These are phyloP conservation scores for Wallacemonas sp. DNA, from an alignment of 208 protist genomes.

Conservation along the genomic window DNA sequence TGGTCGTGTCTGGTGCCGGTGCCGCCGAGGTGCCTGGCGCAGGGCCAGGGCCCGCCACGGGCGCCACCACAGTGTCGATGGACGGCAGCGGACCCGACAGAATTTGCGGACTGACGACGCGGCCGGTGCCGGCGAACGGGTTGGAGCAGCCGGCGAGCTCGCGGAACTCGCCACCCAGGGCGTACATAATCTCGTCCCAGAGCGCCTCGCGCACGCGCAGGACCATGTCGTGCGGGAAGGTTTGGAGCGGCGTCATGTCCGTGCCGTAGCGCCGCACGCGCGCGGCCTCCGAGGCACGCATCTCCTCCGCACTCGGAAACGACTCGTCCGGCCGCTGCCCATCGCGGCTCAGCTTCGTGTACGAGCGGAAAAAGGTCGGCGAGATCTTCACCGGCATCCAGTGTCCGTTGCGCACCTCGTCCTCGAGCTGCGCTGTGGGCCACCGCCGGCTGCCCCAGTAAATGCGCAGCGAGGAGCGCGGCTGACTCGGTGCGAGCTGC, in stretches of 20 bases:
- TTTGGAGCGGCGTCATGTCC: constrained; percentile 64
- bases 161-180: constrained; percentile 74
- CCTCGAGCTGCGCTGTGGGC: constrained; percentile 71
- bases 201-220: constrained; percentile 74
- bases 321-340: constrained; percentile 27
- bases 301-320: constrained; percentile 71
- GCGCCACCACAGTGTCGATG: constrained; percentile 7
- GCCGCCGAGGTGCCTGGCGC: not conserved
- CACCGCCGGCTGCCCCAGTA: constrained; percentile 89
- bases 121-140: constrained; percentile 59
- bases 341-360: constrained; percentile 27
- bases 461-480: constrained; percentile 74
- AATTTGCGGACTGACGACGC: constrained; percentile 49
- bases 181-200: constrained; percentile 88
- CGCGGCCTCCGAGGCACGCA: constrained; percentile 38
- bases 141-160: constrained; percentile 78
- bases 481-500: constrained; percentile 60
- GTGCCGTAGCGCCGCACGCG: constrained; percentile 64
- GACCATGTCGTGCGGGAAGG: constrained; percentile 77
- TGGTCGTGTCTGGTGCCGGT: not conserved
- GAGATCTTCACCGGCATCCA: constrained; percentile 84
- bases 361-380: constrained; percentile 78
- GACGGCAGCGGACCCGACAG: constrained; percentile 29
- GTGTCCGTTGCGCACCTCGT: constrained; percentile 82
- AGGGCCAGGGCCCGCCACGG: not conserved